Base-by-base conservation (phyloP, 805 yeast species). In the Lachancea dasiensis region DNA sequence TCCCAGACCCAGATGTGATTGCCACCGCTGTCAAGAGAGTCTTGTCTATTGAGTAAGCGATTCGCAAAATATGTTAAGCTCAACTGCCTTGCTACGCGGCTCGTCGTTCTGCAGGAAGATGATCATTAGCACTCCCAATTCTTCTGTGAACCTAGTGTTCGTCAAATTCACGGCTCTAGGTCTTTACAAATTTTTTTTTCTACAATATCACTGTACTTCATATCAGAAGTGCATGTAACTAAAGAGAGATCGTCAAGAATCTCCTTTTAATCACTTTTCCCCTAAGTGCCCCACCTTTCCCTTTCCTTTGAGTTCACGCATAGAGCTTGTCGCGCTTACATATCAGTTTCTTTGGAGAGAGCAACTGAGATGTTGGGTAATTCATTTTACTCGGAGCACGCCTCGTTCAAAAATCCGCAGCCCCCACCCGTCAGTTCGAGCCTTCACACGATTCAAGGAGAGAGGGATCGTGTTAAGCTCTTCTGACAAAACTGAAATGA, bases 1-100 rank as follows among this genome's bases (percentile, higher is more conserved):
- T 92, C 96, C 99, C 99, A 67, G 95, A 89, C 64, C 74, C 85
- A 40, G 90, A 85, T 59, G 77, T 87, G 49, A 84, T 92, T 55
- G 76, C 84, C 60, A 82, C 87, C 75, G 97, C 87, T 51, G 74
- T 75, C 51, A 85, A 79, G 69, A 82, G 81, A 66, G 89, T 81
- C 32, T 71, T 84, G 65, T 77, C 86, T 37, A 70, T 81, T 62
- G 78, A 77, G 53, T 60, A 49, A 43, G 20, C 35, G 36, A 22
- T 8, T 22, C 10, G n/a, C n/a, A n/a, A n/a, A n/a, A n/a, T n/a
- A n/a, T n/a, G n/a, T n/a, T n/a, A n/a, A n/a, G n/a, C n/a, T n/a
- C n/a, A n/a, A n/a, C n/a, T n/a, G n/a, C n/a, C n/a, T n/a, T n/a
- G n/a, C n/a, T n/a, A n/a, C n/a, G n/a, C n/a, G n/a, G n/a, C n/a